These are phyloP conservation scores for Lachnellula arida DNA, from an alignment of 2,329 filamentous ascomycete species.

Conservation along the genomic window DNA sequence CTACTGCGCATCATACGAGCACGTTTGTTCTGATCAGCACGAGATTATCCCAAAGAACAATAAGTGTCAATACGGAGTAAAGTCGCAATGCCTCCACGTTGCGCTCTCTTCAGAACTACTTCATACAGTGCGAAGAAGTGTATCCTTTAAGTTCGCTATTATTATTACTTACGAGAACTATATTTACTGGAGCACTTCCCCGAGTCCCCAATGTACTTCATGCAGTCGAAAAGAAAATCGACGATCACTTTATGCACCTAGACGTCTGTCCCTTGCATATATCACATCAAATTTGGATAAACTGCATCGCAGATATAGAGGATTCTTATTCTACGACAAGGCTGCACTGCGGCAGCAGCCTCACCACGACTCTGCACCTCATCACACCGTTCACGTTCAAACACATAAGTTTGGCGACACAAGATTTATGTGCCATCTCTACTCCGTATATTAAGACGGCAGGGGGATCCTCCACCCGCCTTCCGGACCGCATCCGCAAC, in stretches of 20 bases:
- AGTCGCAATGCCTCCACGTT: too few relatives aligned
- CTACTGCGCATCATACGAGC: too few relatives aligned
- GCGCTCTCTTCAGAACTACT: neutral
- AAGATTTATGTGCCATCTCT: constrained; percentile 3
- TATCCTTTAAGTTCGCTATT: neutral
- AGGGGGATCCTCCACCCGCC: neutral
- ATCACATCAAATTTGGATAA: neutral
- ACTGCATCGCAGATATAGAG: neutral
- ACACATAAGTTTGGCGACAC: neutral
- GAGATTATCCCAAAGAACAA: too few relatives aligned
- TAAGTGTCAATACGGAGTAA: too few relatives aligned
- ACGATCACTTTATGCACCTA: neutral
- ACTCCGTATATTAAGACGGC: neutral
- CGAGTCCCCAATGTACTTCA: neutral
- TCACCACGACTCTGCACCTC: constrained; percentile 2
- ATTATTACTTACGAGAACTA: too few relatives aligned
- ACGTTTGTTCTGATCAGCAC: too few relatives aligned
- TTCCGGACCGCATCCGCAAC: constrained; percentile 5
- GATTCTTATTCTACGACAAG: neutral
- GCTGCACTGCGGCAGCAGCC: neutral
- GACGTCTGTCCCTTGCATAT: neutral
- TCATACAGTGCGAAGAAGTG: neutral
- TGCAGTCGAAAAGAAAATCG: neutral
- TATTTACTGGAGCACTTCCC: neutral
- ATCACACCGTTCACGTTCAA: constrained; percentile 3